A percentile compares a stretch with the other conserved stretches of the same genome.
These are phyloP conservation scores for Hortiboletus campestris DNA, from an alignment of 768 basidiomycete species.

Conservation along the genomic window DNA sequence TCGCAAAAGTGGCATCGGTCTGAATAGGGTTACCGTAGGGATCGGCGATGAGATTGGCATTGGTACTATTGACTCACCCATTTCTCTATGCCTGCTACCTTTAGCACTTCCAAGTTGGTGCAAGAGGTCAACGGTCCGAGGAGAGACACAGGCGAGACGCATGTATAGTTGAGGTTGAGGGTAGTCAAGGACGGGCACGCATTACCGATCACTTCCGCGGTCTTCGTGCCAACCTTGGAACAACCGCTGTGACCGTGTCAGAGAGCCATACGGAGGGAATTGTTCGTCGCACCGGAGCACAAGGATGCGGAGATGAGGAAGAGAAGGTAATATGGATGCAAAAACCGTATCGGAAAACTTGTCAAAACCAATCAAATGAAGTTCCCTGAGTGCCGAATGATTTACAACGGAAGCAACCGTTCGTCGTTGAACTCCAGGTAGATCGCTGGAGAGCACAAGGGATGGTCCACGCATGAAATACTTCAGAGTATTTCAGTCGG, in stretches of 20 bases:
- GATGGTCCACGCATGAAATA: constrained; percentile 57
- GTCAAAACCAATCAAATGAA: constrained; percentile 51
- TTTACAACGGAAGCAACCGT: constrained; percentile 47
- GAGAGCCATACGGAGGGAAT: constrained; percentile 6
- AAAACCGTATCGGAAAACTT: constrained; percentile 53
- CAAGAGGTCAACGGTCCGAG: constrained; percentile 40
- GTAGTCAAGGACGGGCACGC: constrained; percentile 43
- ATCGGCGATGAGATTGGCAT: not conserved
- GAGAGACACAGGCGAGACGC: constrained; percentile 48
- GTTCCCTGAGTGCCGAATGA: constrained; percentile 37
- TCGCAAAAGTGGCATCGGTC: constrained; percentile 57
- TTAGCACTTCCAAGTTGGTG: constrained; percentile 49
- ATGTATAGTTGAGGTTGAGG: constrained; percentile 63
- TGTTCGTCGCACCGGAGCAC: constrained; percentile 49
- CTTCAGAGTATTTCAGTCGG: constrained; percentile 30
- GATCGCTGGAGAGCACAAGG: constrained; percentile 43
- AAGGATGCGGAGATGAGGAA: constrained; percentile 46
- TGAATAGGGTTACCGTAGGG: constrained; percentile 20
- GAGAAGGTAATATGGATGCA: constrained; percentile 45
- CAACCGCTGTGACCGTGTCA: constrained; percentile 48
- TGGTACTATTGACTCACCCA: constrained; percentile 44
- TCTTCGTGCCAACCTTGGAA: constrained; percentile 51
- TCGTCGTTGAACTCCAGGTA: constrained; percentile 51
- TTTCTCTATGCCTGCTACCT: constrained; percentile 58
- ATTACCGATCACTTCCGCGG: constrained; percentile 42